Base-by-base conservation (phyloP, 1,139 yeast genomes). In the Blastobotrys petasosporus region DNA sequence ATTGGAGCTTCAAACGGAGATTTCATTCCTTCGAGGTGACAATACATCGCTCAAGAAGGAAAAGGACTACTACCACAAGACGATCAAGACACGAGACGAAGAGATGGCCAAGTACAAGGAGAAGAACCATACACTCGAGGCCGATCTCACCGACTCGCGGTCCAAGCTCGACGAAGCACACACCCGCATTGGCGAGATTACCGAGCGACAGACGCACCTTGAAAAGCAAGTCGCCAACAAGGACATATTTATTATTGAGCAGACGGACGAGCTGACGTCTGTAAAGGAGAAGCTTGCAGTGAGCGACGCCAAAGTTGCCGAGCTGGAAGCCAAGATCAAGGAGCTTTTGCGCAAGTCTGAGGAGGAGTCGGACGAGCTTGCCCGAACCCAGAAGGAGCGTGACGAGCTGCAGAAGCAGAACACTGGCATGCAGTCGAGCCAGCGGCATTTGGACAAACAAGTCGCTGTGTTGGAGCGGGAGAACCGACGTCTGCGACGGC, bases 391-490 rank as follows among this genome's bases (percentile, higher is more conserved):
- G 41, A 45, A 52, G 8, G 62, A 62, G 36, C 54, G 63, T 25
- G 59, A 57, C 42, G 61, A 56, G 43, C 51, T 59, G 30, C 56
- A 55, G 41, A 51, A 52, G 30, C 63, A 60, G 51, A 51, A 58
- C 5, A 55, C 54, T 33, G 58, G 55, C 4, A 51, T 53, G 43
- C 59, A 57, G 37, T 50, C 57, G 9, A 51, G 57, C 25, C 54
- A 60, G 32, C 46, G 56, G 7, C 58, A 56, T 39, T 48, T 60
- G 29, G 64, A 62, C 41, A 56, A 54, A 46, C 63, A 60, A 48
- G 45, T 62, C 16, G 45, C 54, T 3, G 49, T 42, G 2, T 49
- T 60, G 11, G 64, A 59, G 45, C 55, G 59, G 11, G 66, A 56
- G 20, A 52, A 53, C 31, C 57, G 64, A 25, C 53, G 62, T 4